Base-by-base conservation (phyloP, 805 yeast species). In the Candida patagonica region DNA sequence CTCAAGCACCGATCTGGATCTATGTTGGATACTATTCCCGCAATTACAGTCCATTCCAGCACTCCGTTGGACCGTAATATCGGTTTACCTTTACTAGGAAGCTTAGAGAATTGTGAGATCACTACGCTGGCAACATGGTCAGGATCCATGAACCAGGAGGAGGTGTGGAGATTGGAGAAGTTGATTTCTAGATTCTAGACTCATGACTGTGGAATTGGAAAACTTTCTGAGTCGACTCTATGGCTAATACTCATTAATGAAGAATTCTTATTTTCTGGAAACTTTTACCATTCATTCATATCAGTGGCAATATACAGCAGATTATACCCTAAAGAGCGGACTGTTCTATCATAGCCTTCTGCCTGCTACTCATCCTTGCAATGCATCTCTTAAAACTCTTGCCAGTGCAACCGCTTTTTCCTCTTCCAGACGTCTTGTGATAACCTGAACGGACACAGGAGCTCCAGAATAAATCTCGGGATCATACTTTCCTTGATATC, bases 31-130 rank as follows among this genome's bases (percentile, higher is more conserved):
- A 83, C 87, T 0, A 87, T 51, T 0, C 88, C 80, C 0, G 95
- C 84, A 13, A 87, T 50, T 0, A 86, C 83, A 0, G 96, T 84
- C 87, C 95, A 86, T 61, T 88, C 96, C 29, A 60, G 55, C 0
- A 66, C 62, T 0, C 85, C 83, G 51, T 83, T 80, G 2, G 87
- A 71, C 27, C 82, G 65, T 1, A 56, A 47, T 0, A 55, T 52
- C 0, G 94, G 94, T 55, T 75, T 78, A 1, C 84, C 84, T 27
- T 61, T 55, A 4, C 32, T 7, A 1, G 65, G 64, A 4, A 60
- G 51, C 20, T 24, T 25, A 21, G 35, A 16, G 44, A 52, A 61
- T 29, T 36, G 19, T 4, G 32, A 42, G 2, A 54, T 19, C 6
- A 61, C 63, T 3, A 45, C 35, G 13, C 19, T 12, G 5, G 57